phyloP scores from a whole-genome alignment of 2,329 filamentous ascomycete genomes.

The Neonectria coccinea region DNA sequence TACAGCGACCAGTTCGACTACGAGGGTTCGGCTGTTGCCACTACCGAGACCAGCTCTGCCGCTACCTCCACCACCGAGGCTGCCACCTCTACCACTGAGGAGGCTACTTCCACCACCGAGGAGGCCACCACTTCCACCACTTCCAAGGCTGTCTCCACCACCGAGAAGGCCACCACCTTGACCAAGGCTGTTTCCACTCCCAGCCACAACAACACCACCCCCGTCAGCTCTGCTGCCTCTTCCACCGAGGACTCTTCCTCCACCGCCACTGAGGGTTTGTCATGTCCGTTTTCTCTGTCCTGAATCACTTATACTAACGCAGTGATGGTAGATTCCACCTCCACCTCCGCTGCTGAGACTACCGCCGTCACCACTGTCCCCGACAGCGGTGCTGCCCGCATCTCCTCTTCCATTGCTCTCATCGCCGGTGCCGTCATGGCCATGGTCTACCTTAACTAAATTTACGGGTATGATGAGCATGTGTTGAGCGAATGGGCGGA shows the following conservation, averaged over 20 bases:
- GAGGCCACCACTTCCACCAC: conserved; percentile 36
- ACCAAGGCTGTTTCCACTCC: conserved; percentile 32
- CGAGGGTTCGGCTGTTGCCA: conserved; percentile 40
- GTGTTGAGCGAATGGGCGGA: conserved; percentile 34
- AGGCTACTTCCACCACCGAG: conserved; percentile 27
- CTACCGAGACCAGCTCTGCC: conserved; percentile 28
- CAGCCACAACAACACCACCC: conserved; percentile 33
- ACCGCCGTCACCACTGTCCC: conserved; percentile 43
- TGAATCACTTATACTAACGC: conserved; percentile 4
- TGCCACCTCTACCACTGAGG: conserved; percentile 27
- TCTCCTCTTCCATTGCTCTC: conserved; percentile 49
- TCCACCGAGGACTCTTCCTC: conserved; percentile 16
- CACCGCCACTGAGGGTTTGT: conserved; percentile 25
- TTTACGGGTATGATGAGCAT: conserved; percentile 37
- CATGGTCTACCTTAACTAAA: conserved; percentile 50
- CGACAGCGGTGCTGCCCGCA: conserved; percentile 46
- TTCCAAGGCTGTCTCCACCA: conserved; percentile 25
- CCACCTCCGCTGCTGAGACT: conserved; percentile 17
- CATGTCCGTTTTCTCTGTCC: background rate
- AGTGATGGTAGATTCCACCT: conserved; percentile 1
- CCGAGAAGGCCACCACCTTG: conserved; percentile 30
- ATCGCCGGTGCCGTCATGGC: conserved; percentile 51
- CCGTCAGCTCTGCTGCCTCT: conserved; percentile 29
- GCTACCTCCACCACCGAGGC: conserved; percentile 24
- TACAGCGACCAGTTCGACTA: conserved; percentile 50